Base-by-base conservation (phyloP, 1,139 yeast species). In the Sugiyamaella novakii region DNA sequence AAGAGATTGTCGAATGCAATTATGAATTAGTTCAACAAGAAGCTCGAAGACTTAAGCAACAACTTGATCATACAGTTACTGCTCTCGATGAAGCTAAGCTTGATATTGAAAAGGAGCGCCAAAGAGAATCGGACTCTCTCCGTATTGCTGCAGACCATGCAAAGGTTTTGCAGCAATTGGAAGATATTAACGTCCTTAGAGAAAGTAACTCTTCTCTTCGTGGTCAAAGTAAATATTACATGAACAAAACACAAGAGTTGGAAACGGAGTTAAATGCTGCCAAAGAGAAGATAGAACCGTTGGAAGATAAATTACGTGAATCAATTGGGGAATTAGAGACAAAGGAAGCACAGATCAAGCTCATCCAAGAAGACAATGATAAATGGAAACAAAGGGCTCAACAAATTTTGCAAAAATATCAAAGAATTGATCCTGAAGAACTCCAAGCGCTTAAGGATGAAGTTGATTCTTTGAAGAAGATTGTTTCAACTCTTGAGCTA, bases 161-260 rank as follows among this genome's bases (percentile, higher is more conserved):
- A n/a, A 75, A 75, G 43, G 67, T 86, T 50, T 61, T 78, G 53
- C 78, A 78, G 39, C 86, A 84, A 61, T 69, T 87, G 47, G 79
- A 81, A 50, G 91, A 85, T 54, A 67, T 88, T 62, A 84, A 80
- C 56, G 73, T 86, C 33, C 71, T 87, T 53, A 78, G 87, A 51
- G 95, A 88, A 61, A 84, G 89, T 59, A 87, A 87, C 60, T 70
- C 76, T 12, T 76, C 84, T 6, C 73, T 88, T 53, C 77, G 95
- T 53, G 71, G 74, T 41, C 91, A 86, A 54, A 63, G 68, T 41
- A 63, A 64, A 22, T 55, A 53, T 12, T 64, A 71, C 41, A 64
- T 67, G 46, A 48, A 54, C 5, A 66, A 67, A 37, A 52, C 73
- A 7, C 55, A 59, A 10, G 64, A 61, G 3, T 58, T 75, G 22